Evolutionary conservation across 371 early-diverging fungal genomes (phyloP), one percentile per base, ranked within the genome.

Genomic region (Homolaphlyctis polyrhiza): DNA sequence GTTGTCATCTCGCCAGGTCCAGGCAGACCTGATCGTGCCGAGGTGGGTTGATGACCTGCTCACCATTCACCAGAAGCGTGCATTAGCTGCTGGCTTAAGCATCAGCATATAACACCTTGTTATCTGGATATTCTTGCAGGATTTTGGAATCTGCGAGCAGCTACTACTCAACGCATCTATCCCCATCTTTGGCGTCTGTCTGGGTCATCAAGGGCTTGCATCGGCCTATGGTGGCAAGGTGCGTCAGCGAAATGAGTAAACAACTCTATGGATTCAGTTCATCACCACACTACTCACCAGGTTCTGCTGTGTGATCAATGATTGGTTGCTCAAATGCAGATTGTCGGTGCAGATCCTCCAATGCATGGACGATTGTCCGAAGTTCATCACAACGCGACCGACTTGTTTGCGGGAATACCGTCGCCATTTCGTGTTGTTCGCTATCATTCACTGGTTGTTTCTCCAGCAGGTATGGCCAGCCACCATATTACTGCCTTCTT

Each of bases 181-280:
- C 61, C 99, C 99, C 1, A 79, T 97, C 13, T 85, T 99, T 60
- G 99, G 99, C 51, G 92, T 99, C 0, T 99, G 99, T 72, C 78
- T 99, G 45, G 99, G 99, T 0, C 93, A 96, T 75, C 99, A 99
- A 73, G 92, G 96, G 5, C 86, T 95, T 28, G 95, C 89, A 0
- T 72, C 81, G 57, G 81, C 80, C 13, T 88, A 89, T 66, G 96
- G 95, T 8, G 92, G 89, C 13, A 84, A 86, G 64, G 89, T 91
- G 74, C 59, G n/a, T n/a, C n/a, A n/a, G n/a, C n/a, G n/a, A n/a
- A n/a, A n/a, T n/a, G n/a, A n/a, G n/a, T n/a, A n/a, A n/a, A n/a
- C n/a, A n/a, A n/a, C n/a, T n/a, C n/a, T n/a, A n/a, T n/a, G n/a
- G 61, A 54, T 33, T 5, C 39, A 25, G 13, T 49, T 35, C 14